Evolutionary conservation across 2,329 filamentous ascomycete species (phyloP).

Genomic region (Thielaviopsis populi): DNA sequence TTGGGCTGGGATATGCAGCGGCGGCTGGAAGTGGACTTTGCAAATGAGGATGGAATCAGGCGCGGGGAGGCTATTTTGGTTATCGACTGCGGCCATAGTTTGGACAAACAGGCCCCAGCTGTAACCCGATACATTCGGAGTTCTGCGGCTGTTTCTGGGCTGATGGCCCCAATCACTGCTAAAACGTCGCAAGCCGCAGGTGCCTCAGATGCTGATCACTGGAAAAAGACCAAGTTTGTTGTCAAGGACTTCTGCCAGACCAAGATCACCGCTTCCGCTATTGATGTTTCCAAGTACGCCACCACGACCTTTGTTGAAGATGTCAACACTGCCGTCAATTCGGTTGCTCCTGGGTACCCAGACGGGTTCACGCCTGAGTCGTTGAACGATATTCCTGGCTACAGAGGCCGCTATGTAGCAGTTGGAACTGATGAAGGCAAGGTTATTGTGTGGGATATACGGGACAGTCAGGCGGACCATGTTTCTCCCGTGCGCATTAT

Average conservation of each 20-base stretch:
- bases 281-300: conserved; percentile 64
- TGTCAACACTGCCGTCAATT: conserved; percentile 14
- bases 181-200: conserved; percentile 18
- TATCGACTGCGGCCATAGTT: conserved; percentile 54
- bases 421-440: conserved; percentile 64
- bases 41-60: conserved; percentile 58
- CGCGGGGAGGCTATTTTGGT: conserved; percentile 66
- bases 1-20: conserved; percentile 87
- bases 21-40: conserved; percentile 76
- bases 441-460: conserved; percentile 75
- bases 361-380: neutral
- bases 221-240: conserved; percentile 39
- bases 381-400: conserved; percentile 57
- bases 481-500: conserved; percentile 65
- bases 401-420: conserved; percentile 65
- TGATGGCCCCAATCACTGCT: neutral
- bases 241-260: conserved; percentile 44
- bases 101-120: conserved; percentile 31
- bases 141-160: neutral
- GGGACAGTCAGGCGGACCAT: conserved; percentile 35
- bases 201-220: conserved; percentile 40
- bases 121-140: conserved; percentile 32
- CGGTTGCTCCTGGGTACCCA: conserved; percentile 9
- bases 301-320: conserved; percentile 63
- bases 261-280: conserved; percentile 51